Base-by-base conservation (phyloP, 345 rosid genomes). In the Pistacia atlantica region DNA sequence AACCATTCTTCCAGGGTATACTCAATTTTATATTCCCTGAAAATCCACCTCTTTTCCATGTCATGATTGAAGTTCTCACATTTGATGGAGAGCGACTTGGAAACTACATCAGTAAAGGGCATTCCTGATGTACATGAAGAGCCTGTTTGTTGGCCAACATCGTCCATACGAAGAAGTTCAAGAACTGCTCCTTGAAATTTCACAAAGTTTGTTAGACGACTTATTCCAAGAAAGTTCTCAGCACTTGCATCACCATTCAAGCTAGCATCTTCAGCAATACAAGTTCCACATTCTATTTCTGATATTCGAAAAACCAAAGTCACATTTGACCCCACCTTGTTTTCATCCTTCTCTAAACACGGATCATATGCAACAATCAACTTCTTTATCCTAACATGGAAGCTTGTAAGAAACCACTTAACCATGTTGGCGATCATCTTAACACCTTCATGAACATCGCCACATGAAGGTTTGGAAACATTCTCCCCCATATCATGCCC, bases 1-100 rank as follows among this genome's bases (percentile, higher is more conserved):
- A 89, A 85, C 98, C 99, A 84, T 96, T 85, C 83, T 83, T 90
- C 96, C 98, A 96, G 63, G 99, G 99, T 79, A 96, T 93, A 83
- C 92, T 93, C 67, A 93, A 85, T 79, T 82, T 92, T 75, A 96
- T 73, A 80, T 84, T 87, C 77, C 99, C 99, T 7, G 98, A 92
- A 83, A 93, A 86, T 78, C 97, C 93, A 79, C 88, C 97, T 83
- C 82, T 79, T 75, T 81, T 78, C 65, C 97, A 91, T 42, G 84
- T 85, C 82, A 91, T 51, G 73, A 96, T 87, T 71, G 90, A 87
- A 73, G 78, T 85, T 52, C 86, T 81, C 57, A 77, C 75, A 78
- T 83, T 78, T 76, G 86, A 74, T 16, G 67, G 82, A 64, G 45
- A 58, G 45, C 49, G 51, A 20, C n/a, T 49, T 69, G 0, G 84